These are phyloP conservation scores for Mycena haematopus DNA, from an alignment of 768 basidiomycete genomes.

Conservation along the genomic window DNA sequence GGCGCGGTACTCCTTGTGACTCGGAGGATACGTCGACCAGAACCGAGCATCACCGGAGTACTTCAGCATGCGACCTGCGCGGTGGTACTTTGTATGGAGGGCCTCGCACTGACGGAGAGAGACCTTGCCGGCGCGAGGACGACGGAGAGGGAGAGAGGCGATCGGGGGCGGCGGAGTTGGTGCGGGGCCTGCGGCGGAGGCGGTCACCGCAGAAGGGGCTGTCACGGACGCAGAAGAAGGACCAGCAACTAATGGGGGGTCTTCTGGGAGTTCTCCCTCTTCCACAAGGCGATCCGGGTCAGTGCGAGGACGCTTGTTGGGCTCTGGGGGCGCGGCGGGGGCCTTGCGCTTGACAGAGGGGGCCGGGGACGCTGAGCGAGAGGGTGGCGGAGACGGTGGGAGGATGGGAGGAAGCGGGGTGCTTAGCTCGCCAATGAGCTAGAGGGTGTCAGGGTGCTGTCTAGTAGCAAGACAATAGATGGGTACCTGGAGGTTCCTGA, in stretches of 20 bases:
- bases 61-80: conserved; percentile 76
- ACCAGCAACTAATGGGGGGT: conserved; percentile 36
- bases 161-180: conserved; percentile 36
- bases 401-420: conserved; percentile 52
- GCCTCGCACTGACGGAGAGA: conserved; percentile 56
- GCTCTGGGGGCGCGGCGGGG: conserved; percentile 47
- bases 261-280: conserved; percentile 62
- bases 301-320: conserved; percentile 54
- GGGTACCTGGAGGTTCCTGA: conserved; percentile 53
- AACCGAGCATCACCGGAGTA: conserved; percentile 84
- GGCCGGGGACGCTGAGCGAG: conserved; percentile 54
- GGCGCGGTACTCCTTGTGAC: conserved; percentile 68
- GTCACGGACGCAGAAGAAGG: conserved; percentile 30
- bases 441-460: conserved; percentile 18
- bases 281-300: conserved; percentile 47
- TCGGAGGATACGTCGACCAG: conserved; percentile 72
- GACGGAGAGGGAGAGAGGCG: conserved; percentile 61
- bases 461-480: conserved; percentile 7
- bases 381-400: conserved; percentile 59
- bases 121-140: conserved; percentile 68
- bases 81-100: conserved; percentile 74
- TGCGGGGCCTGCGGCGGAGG: conserved; percentile 30
- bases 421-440: conserved; percentile 51
- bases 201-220: conserved; percentile 12
- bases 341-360: conserved; percentile 57